Evolutionary conservation across 352 stramenopile genomes (phyloP).

Genomic region (Pythium rishiriense): DNA sequence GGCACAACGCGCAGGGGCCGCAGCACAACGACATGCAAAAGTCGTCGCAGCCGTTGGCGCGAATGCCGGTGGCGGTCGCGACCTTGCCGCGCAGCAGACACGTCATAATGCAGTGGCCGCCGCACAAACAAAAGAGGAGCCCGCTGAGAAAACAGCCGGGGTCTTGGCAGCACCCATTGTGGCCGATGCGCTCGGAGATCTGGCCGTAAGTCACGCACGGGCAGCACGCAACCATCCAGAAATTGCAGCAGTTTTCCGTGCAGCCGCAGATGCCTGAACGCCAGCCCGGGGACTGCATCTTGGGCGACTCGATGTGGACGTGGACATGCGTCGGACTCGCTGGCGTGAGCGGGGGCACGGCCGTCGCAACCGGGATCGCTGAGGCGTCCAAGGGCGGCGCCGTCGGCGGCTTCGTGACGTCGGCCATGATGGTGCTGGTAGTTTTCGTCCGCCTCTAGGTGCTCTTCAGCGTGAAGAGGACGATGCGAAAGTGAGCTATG

Average conservation of each 20-base stretch:
- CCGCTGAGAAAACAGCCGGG: slow-evolving; percentile 8
- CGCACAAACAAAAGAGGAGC: background rate
- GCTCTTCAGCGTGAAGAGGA: background rate
- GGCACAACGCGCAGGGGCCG: slow-evolving; percentile 17
- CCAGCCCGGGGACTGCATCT: slow-evolving; percentile 7
- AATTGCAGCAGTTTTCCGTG: slow-evolving; percentile 20
- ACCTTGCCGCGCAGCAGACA: slow-evolving; percentile 21
- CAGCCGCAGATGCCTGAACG: slow-evolving; percentile 18
- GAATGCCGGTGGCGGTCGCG: slow-evolving; percentile 4
- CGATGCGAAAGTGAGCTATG: background rate
- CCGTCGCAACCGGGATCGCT: slow-evolving; percentile 3
- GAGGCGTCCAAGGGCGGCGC: background rate
- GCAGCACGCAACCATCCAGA: slow-evolving; percentile 20
- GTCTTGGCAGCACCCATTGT: slow-evolving; percentile 16
- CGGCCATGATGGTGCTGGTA: background rate
- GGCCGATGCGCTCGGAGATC: slow-evolving; percentile 15
- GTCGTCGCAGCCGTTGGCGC: slow-evolving; percentile 10
- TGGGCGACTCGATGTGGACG: slow-evolving; percentile 8
- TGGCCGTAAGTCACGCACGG: slow-evolving; percentile 25
- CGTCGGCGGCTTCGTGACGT: background rate
- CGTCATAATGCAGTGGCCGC: slow-evolving; percentile 3
- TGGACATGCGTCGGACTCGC: slow-evolving; percentile 8
- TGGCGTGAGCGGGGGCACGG: background rate
- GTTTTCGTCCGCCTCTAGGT: background rate
- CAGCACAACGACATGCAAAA: slow-evolving; percentile 14